Conservation (phyloP, 2,329 filamentous ascomycete species). For the Penicillium sp. region DNA sequence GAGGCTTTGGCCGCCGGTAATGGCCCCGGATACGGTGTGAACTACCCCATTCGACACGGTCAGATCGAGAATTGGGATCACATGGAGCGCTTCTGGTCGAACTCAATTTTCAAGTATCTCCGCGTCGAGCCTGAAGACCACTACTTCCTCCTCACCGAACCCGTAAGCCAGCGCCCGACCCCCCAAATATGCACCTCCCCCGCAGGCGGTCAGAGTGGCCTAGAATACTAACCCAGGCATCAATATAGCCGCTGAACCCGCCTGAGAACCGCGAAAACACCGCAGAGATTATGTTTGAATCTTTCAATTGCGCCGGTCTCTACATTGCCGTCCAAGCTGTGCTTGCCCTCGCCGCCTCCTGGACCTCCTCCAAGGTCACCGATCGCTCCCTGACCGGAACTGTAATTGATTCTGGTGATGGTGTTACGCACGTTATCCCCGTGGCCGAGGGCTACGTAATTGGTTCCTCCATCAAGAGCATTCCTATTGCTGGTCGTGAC, state of each 20-base stretch:
- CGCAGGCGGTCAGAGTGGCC: constrained; percentile 1
- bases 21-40: constrained; percentile 90
- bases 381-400: constrained; percentile 95
- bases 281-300: constrained; percentile 99
- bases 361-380: constrained; percentile 97
- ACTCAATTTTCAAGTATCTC: constrained; percentile 99
- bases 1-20: constrained; percentile 81
- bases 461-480: constrained; percentile 97
- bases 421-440: constrained; percentile 98
- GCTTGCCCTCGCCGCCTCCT: constrained; percentile 91
- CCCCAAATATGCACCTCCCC: not conserved
- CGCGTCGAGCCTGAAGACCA: constrained; percentile 98
- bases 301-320: constrained; percentile 97
- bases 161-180: constrained; percentile 57
- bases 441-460: constrained; percentile 99
- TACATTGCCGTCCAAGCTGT: constrained; percentile 99
- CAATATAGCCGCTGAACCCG: constrained; percentile 79
- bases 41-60: constrained; percentile 96
- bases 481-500: constrained; percentile 94
- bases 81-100: constrained; percentile 99
- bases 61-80: constrained; percentile 99
- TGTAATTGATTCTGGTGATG: constrained; percentile 97
- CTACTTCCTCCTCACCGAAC: constrained; percentile 96
- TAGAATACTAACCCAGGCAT: constrained; percentile 9
- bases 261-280: constrained; percentile 99